These are phyloP conservation scores for Pelargonium citronellum DNA, from an alignment of 441 rosid genomes.

Conservation along the genomic window DNA sequence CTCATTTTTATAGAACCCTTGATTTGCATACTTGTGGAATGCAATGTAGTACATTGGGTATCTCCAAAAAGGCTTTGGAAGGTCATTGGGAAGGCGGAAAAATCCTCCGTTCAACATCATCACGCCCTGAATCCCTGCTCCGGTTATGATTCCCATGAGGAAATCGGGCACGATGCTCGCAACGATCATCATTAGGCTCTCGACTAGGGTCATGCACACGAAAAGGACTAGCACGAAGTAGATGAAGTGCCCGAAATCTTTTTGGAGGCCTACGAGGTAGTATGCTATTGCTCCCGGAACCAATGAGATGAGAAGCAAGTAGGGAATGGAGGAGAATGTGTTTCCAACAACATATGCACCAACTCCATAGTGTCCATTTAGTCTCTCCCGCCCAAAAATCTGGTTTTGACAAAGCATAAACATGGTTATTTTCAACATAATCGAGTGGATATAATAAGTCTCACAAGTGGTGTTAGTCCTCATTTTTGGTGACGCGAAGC, in stretches of 20 bases:
- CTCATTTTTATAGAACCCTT: constrained; percentile 57
- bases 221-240: constrained; percentile 34
- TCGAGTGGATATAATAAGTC: no score
- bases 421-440: no score
- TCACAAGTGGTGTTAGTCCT: no score
- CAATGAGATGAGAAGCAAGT: constrained; percentile 34
- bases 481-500: no score
- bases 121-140: constrained; percentile 47
- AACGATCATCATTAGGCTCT: constrained; percentile 59
- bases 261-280: constrained; percentile 42
- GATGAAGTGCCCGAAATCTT: constrained; percentile 29
- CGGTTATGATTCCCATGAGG: constrained; percentile 51
- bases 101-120: constrained; percentile 50
- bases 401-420: background rate
- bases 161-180: constrained; percentile 51
- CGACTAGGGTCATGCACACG: constrained; percentile 38
- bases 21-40: constrained; percentile 45
- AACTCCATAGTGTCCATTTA: constrained; percentile 49
- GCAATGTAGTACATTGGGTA: constrained; percentile 50
- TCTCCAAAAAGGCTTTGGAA: constrained; percentile 44
- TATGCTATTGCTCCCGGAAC: constrained; percentile 47
- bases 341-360: constrained; percentile 42
- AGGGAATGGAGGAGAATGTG: constrained; percentile 45
- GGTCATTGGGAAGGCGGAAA: constrained; percentile 45
- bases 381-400: constrained; percentile 47